Evolutionary conservation across 345 rosid species (phyloP).

Genomic region (Aurinia saxatilis): DNA sequence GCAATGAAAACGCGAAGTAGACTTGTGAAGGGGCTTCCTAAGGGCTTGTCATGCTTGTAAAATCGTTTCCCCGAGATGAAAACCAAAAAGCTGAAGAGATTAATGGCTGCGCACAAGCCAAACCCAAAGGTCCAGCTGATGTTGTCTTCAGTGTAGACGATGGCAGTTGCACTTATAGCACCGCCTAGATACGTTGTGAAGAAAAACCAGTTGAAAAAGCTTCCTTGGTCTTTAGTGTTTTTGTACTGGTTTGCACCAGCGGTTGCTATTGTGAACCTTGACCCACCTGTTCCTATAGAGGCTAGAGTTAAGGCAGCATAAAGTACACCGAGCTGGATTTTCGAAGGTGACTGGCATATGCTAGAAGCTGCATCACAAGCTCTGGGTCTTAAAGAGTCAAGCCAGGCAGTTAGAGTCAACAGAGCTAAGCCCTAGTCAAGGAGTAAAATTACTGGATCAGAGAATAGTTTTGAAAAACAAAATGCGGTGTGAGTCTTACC

Average conservation of each 20-base stretch:
- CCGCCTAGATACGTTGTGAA: slow-evolving; percentile 17
- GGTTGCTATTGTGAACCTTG: slow-evolving; percentile 30
- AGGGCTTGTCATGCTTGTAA: slow-evolving; percentile 31
- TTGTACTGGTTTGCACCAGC: slow-evolving; percentile 44
- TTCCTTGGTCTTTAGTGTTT: slow-evolving; percentile 24
- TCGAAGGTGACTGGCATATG: slow-evolving; percentile 26
- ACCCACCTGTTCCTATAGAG: slow-evolving; percentile 25
- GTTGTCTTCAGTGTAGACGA: slow-evolving; percentile 40
- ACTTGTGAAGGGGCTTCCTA: slow-evolving; percentile 40
- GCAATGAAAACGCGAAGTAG: slow-evolving; percentile 41
- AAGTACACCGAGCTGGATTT: slow-evolving; percentile 24
- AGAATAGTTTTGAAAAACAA: neutral
- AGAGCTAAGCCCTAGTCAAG: slow-evolving; percentile 31
- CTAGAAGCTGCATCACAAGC: slow-evolving; percentile 20
- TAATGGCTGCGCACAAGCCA: slow-evolving; percentile 26
- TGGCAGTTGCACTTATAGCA: slow-evolving; percentile 24
- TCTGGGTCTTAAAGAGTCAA: slow-evolving; percentile 26
- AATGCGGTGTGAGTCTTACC: slow-evolving; percentile 11
- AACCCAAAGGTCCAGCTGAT: slow-evolving; percentile 47
- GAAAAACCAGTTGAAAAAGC: slow-evolving; percentile 54
- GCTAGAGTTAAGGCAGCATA: slow-evolving; percentile 29
- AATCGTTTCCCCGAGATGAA: slow-evolving; percentile 35
- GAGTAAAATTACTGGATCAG: neutral
- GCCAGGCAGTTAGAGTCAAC: slow-evolving; percentile 22
- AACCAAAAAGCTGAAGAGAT: slow-evolving; percentile 24